Conservation (phyloP, 257 asterid species). For the Solanum commersonii region DNA sequence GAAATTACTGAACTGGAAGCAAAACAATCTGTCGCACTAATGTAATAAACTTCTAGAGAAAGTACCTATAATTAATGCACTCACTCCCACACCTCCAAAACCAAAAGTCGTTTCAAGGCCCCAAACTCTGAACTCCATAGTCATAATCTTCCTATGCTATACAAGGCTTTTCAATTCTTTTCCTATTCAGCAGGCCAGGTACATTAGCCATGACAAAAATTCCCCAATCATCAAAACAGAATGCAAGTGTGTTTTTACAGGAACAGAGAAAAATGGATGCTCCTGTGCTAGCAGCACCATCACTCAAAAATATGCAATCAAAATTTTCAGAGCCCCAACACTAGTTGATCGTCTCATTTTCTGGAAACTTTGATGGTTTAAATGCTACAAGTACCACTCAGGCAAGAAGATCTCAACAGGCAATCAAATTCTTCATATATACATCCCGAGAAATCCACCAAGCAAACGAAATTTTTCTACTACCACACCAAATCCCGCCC, state of each 20-base stretch:
- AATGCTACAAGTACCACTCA: background rate
- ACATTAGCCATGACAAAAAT: background rate
- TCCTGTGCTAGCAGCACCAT: background rate
- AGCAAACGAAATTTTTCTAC: background rate
- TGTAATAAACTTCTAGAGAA: background rate
- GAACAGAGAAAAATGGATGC: background rate
- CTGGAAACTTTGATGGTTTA: background rate
- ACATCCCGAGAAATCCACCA: background rate
- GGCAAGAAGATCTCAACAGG: background rate
- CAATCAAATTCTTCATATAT: background rate
- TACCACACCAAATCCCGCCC: background rate
- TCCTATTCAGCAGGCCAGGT: background rate
- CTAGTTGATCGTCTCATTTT: background rate
- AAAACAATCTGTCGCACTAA: background rate
- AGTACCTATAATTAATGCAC: background rate
- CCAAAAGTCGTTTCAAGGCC: background rate
- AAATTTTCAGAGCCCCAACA: background rate
- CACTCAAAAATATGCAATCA: background rate
- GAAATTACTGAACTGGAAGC: background rate
- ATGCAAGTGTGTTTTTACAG: background rate
- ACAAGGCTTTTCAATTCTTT: background rate
- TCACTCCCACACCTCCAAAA: background rate
- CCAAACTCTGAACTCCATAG: background rate
- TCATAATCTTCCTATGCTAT: background rate
- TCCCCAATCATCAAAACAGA: background rate